Base-by-base conservation (phyloP, 176 grass and related monocot species). In the Ensete ventricosum region DNA sequence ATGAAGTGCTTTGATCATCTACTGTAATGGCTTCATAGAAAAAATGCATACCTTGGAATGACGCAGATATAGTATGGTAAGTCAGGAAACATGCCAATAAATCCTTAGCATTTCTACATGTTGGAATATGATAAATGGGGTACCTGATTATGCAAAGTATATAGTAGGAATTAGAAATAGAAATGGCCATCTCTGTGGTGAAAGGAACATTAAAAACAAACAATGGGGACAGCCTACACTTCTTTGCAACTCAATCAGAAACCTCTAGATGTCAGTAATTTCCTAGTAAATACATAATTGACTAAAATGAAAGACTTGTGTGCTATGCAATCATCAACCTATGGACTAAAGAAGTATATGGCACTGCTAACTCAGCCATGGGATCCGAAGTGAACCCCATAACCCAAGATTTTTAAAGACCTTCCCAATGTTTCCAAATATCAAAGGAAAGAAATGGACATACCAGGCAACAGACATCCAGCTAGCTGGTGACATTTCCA, bases 381-480 rank as follows among this genome's bases (percentile, higher is more conserved):
- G 9, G 1, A 64, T 25, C 24, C 22, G 9, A 64, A 24, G 24
- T 64, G 34, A 43, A 43, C 8, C 8, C 17, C 16, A n/a, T 19
- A 62, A 62, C 19, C 17, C 58, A 21, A 14, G 27, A 17, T 67
- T 34, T 26, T 43, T 43, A 34, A 16, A 17, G 3, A 67, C 9
- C 3, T 14, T 7, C 1, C 43, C 10, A 67, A 9, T 4, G 5
- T 43, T n/a, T 67, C 9, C 19, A 67, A 67, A 9, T 69, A 3
- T 50, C 16, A 66, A 54, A 14, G 48, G 24, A 74, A 62, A 21
- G 19, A 64, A 50, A 25, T 52, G 49, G 9, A 53, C 59, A 1
- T 82, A 96, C 91, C 91, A 96, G 59, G 84, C 86, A 82, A 96
- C 67, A 6, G 92, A 87, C 77, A 96, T 87, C 92, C 92, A 96